These are phyloP conservation scores for Ophiostoma triangulosporum DNA, from an alignment of 2,329 filamentous ascomycete species.

Conservation along the genomic window DNA sequence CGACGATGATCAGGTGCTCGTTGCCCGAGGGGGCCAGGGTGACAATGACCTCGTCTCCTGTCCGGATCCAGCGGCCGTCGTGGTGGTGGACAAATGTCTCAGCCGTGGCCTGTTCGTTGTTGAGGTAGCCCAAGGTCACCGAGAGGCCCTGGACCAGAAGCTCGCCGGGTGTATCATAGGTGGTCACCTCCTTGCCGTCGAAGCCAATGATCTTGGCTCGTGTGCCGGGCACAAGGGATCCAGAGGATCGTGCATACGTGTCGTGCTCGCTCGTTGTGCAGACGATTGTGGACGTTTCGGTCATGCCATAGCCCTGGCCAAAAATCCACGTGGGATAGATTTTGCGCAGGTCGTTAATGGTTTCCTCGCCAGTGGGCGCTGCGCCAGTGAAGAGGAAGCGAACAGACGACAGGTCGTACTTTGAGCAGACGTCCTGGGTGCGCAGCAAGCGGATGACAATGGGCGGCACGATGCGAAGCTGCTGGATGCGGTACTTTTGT, in stretches of 20 bases:
- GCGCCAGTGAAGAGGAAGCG: constrained; percentile 57
- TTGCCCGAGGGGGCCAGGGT: constrained; percentile 48
- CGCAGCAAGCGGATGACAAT: constrained; percentile 68
- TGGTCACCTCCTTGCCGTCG: constrained; percentile 57
- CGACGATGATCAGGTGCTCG: constrained; percentile 76
- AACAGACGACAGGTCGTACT: constrained; percentile 61
- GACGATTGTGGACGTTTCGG: constrained; percentile 63
- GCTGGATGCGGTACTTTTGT: constrained; percentile 51
- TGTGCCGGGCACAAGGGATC: constrained; percentile 51
- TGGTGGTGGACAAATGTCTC: constrained; percentile 60
- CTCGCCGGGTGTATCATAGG: constrained; percentile 58
- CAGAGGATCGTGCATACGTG: constrained; percentile 57
- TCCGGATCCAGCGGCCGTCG: constrained; percentile 65
- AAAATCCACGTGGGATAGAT: constrained; percentile 50
- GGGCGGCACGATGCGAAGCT: constrained; percentile 58
- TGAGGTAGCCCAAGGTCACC: constrained; percentile 69
- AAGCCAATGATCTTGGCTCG: constrained; percentile 52
- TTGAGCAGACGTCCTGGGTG: constrained; percentile 42
- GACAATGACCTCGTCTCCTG: constrained; percentile 72
- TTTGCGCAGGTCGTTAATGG: constrained; percentile 46
- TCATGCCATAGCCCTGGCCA: constrained; percentile 64
- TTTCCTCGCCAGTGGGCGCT: constrained; percentile 63
- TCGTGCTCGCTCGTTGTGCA: constrained; percentile 47
- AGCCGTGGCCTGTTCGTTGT: constrained; percentile 69
- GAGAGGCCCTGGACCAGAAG: constrained; percentile 65